Percentiles rank a stretch among this genome's conserved stretches.
phyloP scores from a whole-genome alignment of 352 stramenopile species.

The Phytophthora syringae region DNA sequence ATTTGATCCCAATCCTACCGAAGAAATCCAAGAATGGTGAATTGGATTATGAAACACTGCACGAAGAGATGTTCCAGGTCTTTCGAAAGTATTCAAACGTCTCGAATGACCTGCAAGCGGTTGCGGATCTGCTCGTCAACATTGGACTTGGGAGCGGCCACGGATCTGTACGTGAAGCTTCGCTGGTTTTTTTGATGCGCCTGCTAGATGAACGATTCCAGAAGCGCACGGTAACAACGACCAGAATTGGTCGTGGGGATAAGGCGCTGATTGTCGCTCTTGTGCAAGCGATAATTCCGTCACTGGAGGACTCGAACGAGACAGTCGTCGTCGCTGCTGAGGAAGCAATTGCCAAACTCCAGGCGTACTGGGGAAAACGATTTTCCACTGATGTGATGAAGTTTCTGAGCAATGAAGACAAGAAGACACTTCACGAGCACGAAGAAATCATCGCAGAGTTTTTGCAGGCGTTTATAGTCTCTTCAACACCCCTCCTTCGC shows the following conservation, averaged over 20 bases:
- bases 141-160: constrained; percentile 53
- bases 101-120: constrained; percentile 65
- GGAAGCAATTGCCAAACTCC: constrained; percentile 67
- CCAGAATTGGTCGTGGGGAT: constrained; percentile 45
- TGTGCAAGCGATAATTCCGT: constrained; percentile 63
- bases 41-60: constrained; percentile 26
- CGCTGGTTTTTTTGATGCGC: constrained; percentile 50
- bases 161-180: constrained; percentile 54
- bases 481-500: constrained; percentile 12
- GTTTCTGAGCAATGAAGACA: constrained; percentile 74
- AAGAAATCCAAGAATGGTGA: constrained; percentile 21
- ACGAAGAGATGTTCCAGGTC: constrained; percentile 67
- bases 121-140: constrained; percentile 69
- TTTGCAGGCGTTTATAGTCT: constrained; percentile 28
- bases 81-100: constrained; percentile 70
- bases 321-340: constrained; percentile 68
- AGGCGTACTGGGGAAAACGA: constrained; percentile 55
- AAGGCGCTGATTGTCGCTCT: constrained; percentile 60
- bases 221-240: constrained; percentile 14
- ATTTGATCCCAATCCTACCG: constrained; percentile 61
- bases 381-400: constrained; percentile 52
- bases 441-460: constrained; percentile 61
- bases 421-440: constrained; percentile 55
- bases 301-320: constrained; percentile 65
- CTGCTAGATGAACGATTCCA: constrained; percentile 68